Evolutionary conservation across 345 rosid genomes (phyloP), one percentile per base, ranked within the genome.

Genomic region (Linum lewisii): DNA sequence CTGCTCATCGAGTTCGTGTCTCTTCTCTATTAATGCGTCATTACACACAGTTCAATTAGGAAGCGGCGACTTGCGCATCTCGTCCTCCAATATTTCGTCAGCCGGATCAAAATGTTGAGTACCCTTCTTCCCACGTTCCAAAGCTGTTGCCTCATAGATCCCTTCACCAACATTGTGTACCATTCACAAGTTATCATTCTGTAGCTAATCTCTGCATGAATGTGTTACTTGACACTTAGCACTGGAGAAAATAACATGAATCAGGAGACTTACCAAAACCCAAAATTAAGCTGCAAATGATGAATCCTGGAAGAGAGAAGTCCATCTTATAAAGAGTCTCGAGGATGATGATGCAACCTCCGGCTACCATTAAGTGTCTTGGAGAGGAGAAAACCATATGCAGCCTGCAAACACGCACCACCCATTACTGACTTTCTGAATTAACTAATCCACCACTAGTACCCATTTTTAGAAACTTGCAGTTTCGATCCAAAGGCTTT

Each of bases 351-450:
- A 90, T 85, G 83, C 97, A 87, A 63, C 75, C 88, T 55, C 92
- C 96, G 60, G 96, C 92, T 6, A 73, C 90, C 88, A 87, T 67
- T 66, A 93, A 75, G 81, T 89, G 99, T 72, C 97, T 80, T 22
- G 97, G 99, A 15, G 99, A 93, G 62, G 99, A 93, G 83, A 93
- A 89, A 73, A 93, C 99, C 95, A 93, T 82, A 71, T 89, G 97
- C 81, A 93, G 72, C 80, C 97, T 93, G 64, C 68, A 73, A 60
- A 16, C 36, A 50, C 26, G 38, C 7, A 45, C 23, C 16, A n/a
- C 16, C 11, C 0, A 29, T 26, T 15, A 32, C 56, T n/a, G 51
- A 49, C 23, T 32, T 24, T 14, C 24, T 25, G 24, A 50, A 21
- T 63, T 61, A 60, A 74, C 18, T 16, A 8, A 24, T 24, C n/a